phyloP scores from a whole-genome alignment of 306 rosid genomes.

The Mimosa bimucronata region DNA sequence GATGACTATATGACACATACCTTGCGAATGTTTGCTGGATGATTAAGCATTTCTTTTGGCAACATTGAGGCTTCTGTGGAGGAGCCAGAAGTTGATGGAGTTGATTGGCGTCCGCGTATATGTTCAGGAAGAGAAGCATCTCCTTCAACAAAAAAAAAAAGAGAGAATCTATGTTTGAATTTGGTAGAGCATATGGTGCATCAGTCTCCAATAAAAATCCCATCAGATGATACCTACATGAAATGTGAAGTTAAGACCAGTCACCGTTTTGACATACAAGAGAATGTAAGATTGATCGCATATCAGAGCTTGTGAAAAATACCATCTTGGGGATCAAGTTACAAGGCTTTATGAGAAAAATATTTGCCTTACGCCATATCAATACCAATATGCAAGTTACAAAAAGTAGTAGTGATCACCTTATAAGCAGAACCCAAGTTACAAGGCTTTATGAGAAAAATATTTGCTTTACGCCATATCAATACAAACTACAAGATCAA shows the following conservation, averaged over 20 bases:
- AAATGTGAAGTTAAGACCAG: constrained; percentile 29
- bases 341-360: constrained; percentile 34
- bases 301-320: constrained; percentile 31
- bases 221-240: constrained; percentile 70
- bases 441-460: constrained; percentile 34
- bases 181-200: constrained; percentile 93
- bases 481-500: constrained; percentile 48
- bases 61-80: constrained; percentile 45
- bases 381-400: constrained; percentile 4
- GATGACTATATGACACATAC: constrained; percentile 41
- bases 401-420: constrained; percentile 44
- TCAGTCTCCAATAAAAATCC: constrained; percentile 92
- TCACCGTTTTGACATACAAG: constrained; percentile 14
- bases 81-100: constrained; percentile 35
- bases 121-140: constrained; percentile 57
- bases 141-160: constrained; percentile 66
- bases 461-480: constrained; percentile 31
- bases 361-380: constrained; percentile 31
- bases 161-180: constrained; percentile 52
- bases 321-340: constrained; percentile 59
- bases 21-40: constrained; percentile 71
- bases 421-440: constrained; percentile 35
- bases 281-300: constrained; percentile 2
- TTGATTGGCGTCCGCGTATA: constrained; percentile 29
- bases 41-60: constrained; percentile 75